These are phyloP conservation scores for Mortierella hygrophila DNA, from an alignment of 192 early-diverging fungal genomes.

Conservation along the genomic window DNA sequence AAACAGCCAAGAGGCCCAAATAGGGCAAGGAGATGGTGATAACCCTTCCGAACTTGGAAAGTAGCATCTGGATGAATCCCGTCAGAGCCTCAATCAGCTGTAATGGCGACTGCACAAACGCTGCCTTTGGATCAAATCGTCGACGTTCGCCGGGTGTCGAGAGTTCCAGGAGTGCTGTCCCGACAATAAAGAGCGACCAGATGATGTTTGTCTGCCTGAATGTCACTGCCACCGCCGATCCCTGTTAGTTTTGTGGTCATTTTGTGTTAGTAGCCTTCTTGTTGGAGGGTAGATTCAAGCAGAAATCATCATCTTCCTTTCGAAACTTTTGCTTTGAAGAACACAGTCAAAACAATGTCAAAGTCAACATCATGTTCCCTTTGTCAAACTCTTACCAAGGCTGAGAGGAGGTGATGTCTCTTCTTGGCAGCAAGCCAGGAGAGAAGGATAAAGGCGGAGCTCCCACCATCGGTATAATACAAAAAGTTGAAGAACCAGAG, in stretches of 20 bases:
- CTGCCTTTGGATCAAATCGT: slow-evolving; percentile 39
- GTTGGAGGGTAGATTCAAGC: not conserved
- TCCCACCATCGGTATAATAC: slow-evolving; percentile 94
- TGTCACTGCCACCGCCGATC: slow-evolving; percentile 62
- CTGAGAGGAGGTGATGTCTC: slow-evolving; percentile 63
- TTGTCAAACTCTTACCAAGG: slow-evolving; percentile 60
- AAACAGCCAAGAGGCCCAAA: slow-evolving; percentile 59
- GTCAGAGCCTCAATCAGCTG: slow-evolving; percentile 22
- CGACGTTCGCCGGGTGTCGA: slow-evolving; percentile 26
- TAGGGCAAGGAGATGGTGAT: slow-evolving; percentile 63
- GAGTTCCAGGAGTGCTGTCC: slow-evolving; percentile 54
- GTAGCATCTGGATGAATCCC: slow-evolving; percentile 30
- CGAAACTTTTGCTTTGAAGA: too few species aligned
- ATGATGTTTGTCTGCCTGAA: slow-evolving; percentile 95
- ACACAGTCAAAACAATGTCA: too few species aligned
- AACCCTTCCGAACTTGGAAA: slow-evolving; percentile 20
- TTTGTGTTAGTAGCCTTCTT: not conserved
- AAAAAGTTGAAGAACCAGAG: slow-evolving; percentile 88
- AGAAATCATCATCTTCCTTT: too few species aligned
- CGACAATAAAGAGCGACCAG: slow-evolving; percentile 84
- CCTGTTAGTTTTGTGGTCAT: slow-evolving; percentile 1
- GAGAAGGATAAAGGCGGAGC: slow-evolving; percentile 82
- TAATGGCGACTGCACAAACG: slow-evolving; percentile 19
- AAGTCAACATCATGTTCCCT: too few species aligned
- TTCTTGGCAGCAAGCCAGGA: slow-evolving; percentile 70